These are phyloP conservation scores for Fusarium chaquense DNA, from an alignment of 2,329 filamentous ascomycete genomes.

Conservation along the genomic window DNA sequence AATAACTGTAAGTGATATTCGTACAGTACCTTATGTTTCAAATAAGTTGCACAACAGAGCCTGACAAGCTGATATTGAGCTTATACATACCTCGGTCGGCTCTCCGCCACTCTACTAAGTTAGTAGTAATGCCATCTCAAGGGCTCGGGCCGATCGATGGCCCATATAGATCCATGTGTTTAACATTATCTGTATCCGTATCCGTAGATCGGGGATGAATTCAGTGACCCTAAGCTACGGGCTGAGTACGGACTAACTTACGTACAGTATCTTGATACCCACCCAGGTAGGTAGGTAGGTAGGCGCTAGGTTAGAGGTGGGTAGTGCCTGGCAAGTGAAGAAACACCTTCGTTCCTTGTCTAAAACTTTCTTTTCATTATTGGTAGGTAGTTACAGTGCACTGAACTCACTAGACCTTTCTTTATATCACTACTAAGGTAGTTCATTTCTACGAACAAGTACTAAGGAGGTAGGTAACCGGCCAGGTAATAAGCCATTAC, in stretches of 20 bases:
- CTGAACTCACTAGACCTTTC: neutral
- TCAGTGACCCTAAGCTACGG: neutral
- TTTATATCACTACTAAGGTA: neutral
- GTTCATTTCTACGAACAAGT: neutral
- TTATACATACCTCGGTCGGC: neutral
- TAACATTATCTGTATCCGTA: neutral
- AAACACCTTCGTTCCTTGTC: neutral
- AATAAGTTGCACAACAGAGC: neutral
- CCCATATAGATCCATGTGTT: neutral
- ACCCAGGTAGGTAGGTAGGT: too few relatives aligned
- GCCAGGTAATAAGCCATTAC: neutral
- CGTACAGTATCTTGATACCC: neutral
- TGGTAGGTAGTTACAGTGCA: neutral
- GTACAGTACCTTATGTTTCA: neutral
- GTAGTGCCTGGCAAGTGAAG: too few relatives aligned
- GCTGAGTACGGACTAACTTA: neutral
- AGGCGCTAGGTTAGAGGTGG: too few relatives aligned
- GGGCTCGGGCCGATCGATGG: neutral
- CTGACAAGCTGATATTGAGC: neutral
- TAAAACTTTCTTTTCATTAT: neutral
- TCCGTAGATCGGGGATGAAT: neutral
- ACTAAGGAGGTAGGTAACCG: too few relatives aligned
- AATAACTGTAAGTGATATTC: neutral
- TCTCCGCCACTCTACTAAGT: neutral
- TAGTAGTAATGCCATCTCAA: neutral